Base-by-base conservation (phyloP, 2,329 filamentous ascomycete species). In the Apiospora pterosperma region DNA sequence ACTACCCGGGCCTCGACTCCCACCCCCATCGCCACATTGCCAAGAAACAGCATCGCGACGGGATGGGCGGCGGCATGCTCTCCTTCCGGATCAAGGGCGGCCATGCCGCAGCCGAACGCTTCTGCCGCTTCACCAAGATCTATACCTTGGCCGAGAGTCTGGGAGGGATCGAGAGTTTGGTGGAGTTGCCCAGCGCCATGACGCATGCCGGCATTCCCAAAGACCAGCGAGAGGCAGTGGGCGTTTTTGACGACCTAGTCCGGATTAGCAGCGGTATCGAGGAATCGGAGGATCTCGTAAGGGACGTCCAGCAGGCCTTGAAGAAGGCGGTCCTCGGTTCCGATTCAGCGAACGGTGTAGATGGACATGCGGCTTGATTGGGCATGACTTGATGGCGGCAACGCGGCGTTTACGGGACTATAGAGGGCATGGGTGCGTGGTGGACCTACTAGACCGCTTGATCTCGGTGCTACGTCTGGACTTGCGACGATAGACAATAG, bases 31-130 rank as follows among this genome's bases (percentile, higher is more conserved):
- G 93, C 72, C 84, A 85, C 68, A 93, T 99, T 72, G 93, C 95
- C 23, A 76, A 90, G 73, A 93, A 92, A 81, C 96, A 99, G 82
- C 96, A 99, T 82, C 92, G 96, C 70, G 86, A 96, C 72, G 96
- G 91, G 67, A 90, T 98, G 86, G 96, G 96, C 66, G 96, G 96
- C 71, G 96, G 96, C 67, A 99, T 99, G 96, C 88, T 99, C 52
- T 95, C 91, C 65, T 99, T 99, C 89, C 91, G 96, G 69, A 92
- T 99, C 78, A 87, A 88, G 69, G 96, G 95, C 64, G 96, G 96
- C 39, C 87, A 93, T 74, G 85, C 85, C 58, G 95, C 95, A 1
- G 96, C 96, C 16, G 92, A 96, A 80, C 87, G 89, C 62, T 99
- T 99, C 87, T 98, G 96, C 85, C 90, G 96, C 79, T 81, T 86